phyloP scores from a whole-genome alignment of 345 rosid species.

The Litchi chinensis region DNA sequence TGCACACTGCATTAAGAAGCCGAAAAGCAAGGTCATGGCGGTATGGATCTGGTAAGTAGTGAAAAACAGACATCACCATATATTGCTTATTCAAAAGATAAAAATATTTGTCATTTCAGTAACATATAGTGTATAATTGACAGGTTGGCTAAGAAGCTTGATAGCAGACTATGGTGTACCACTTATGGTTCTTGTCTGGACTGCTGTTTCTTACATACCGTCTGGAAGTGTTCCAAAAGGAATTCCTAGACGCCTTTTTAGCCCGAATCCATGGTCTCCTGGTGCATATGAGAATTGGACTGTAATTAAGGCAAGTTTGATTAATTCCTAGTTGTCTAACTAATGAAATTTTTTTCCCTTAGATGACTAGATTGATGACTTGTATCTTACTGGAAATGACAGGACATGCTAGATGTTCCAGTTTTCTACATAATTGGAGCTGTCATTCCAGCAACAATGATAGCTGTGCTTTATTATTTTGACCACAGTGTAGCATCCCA shows the following conservation, averaged over 20 bases:
- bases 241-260: conserved; percentile 88
- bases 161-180: conserved; percentile 97
- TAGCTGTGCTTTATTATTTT: conserved; percentile 92
- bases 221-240: conserved; percentile 76
- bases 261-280: conserved; percentile 97
- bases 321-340: neutral
- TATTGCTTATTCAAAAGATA: no score
- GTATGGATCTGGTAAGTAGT: conserved; percentile 73
- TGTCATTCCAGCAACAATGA: conserved; percentile 95
- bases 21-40: conserved; percentile 95
- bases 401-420: conserved; percentile 90
- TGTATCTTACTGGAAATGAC: conserved; percentile 19
- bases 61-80: neutral
- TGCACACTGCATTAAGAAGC: conserved; percentile 74
- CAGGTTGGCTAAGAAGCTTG: conserved; percentile 89
- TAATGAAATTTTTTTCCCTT: neutral
- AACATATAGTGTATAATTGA: neutral
- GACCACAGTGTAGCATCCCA: conserved; percentile 99
- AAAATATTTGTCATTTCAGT: no score
- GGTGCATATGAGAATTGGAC: conserved; percentile 95
- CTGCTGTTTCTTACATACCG: conserved; percentile 85
- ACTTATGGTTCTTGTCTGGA: conserved; percentile 91
- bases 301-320: conserved; percentile 58
- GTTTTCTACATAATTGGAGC: conserved; percentile 83
- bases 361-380: conserved; percentile 13